Evolutionary conservation across 176 grass and related monocot genomes (phyloP).

Genomic region (Dendrocalamus sinicus): DNA sequence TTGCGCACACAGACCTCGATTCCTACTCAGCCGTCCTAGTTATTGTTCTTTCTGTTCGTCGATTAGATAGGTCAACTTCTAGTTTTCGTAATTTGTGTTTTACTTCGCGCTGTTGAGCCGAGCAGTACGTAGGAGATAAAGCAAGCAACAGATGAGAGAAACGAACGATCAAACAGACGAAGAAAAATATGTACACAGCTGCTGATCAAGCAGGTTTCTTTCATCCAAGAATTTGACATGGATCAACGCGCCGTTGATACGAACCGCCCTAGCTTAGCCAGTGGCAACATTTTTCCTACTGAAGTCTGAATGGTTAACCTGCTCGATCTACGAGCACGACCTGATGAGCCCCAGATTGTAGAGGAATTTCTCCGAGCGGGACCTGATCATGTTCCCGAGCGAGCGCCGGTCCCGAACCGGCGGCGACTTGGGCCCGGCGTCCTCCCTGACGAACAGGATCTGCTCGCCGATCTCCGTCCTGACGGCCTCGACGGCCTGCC

Average conservation of each 20-base stretch:
- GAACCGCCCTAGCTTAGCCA: slow-evolving; percentile 19
- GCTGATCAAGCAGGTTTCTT: slow-evolving; percentile 24
- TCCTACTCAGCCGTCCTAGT: background rate
- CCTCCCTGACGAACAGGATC: slow-evolving; percentile 59
- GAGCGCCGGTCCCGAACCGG: slow-evolving; percentile 40
- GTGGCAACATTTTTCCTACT: slow-evolving; percentile 1
- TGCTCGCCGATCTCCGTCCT: slow-evolving; percentile 70
- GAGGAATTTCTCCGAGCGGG: slow-evolving; percentile 90
- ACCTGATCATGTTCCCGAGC: slow-evolving; percentile 77
- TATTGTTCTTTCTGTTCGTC: too few species aligned
- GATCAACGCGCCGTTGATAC: slow-evolving; percentile 31
- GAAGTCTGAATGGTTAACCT: background rate
- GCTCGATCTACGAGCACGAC: slow-evolving; percentile 61
- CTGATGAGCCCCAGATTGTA: slow-evolving; percentile 85
- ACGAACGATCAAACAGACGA: background rate
- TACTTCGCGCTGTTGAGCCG: background rate
- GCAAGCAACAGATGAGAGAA: background rate
- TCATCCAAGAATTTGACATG: slow-evolving; percentile 39
- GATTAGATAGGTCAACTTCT: background rate
- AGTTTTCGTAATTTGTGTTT: background rate
- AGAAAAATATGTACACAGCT: slow-evolving; percentile 42
- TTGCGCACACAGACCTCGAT: background rate
- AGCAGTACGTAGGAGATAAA: background rate
- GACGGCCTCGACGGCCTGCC: slow-evolving; percentile 68
- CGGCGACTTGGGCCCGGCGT: slow-evolving; percentile 43